These are phyloP conservation scores for Chrysopogon serrulatus DNA, from an alignment of 176 grass and related monocot species.

Conservation along the genomic window DNA sequence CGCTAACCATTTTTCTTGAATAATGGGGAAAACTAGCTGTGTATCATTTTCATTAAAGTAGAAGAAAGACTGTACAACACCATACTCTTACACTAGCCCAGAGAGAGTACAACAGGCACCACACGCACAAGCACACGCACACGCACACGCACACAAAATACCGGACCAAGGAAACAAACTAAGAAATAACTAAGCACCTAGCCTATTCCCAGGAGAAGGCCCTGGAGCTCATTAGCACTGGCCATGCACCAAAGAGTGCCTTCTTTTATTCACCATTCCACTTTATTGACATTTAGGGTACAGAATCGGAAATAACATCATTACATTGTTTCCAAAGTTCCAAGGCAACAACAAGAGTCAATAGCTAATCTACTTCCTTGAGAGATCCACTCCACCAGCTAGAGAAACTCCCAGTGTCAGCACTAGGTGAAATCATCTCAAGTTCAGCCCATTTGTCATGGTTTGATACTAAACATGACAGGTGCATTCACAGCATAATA, in stretches of 20 bases:
- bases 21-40: background rate
- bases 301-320: background rate
- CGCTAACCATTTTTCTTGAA: background rate
- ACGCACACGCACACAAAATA: background rate
- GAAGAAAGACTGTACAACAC: background rate
- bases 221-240: background rate
- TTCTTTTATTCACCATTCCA: background rate
- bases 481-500: conserved; percentile 6
- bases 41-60: background rate
- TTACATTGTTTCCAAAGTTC: background rate
- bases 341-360: background rate
- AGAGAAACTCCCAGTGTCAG: background rate
- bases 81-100: background rate
- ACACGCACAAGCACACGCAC: no score
- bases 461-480: background rate
- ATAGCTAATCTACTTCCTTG: background rate
- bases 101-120: background rate
- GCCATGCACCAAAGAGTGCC: background rate
- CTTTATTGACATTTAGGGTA: background rate
- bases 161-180: background rate
- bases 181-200: background rate
- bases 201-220: background rate
- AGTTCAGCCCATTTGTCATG: background rate
- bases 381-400: background rate
- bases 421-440: background rate